A percentile compares a stretch with the other conserved stretches of the same genome.
These are phyloP conservation scores for Exophiala viscosa DNA, from an alignment of 2,329 filamentous ascomycete genomes.

Conservation along the genomic window DNA sequence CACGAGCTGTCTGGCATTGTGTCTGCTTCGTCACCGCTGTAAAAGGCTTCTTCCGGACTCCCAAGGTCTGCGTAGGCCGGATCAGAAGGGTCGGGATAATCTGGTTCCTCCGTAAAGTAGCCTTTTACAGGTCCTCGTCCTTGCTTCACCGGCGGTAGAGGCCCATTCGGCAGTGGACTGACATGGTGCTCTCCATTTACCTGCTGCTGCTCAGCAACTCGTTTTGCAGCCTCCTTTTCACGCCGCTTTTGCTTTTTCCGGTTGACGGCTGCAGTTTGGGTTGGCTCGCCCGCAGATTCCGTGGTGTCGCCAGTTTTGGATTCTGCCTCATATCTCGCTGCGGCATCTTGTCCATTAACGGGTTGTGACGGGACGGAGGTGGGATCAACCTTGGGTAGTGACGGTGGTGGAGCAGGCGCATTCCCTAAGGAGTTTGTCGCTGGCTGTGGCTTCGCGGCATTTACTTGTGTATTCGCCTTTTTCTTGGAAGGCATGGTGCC, in stretches of 20 bases:
- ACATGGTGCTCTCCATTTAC: slow-evolving; percentile 30
- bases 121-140: slow-evolving; percentile 29
- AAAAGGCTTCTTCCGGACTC: slow-evolving; percentile 54
- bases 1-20: slow-evolving; percentile 27
- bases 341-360: slow-evolving; percentile 27
- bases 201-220: slow-evolving; percentile 49
- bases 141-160: slow-evolving; percentile 23
- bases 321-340: slow-evolving; percentile 27
- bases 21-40: slow-evolving; percentile 51
- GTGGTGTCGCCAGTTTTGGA: slow-evolving; percentile 32
- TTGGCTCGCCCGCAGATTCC: slow-evolving; percentile 26
- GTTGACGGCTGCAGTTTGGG: slow-evolving; percentile 59
- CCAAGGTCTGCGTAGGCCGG: slow-evolving; percentile 39
- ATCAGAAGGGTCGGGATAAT: slow-evolving; percentile 33
- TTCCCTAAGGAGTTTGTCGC: slow-evolving; percentile 10
- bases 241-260: slow-evolving; percentile 94
- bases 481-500: slow-evolving; percentile 29
- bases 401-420: slow-evolving; percentile 14
- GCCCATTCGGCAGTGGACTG: slow-evolving; percentile 13
- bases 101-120: slow-evolving; percentile 30
- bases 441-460: slow-evolving; percentile 16
- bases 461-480: slow-evolving; percentile 20
- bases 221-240: slow-evolving; percentile 74
- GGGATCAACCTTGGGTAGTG: slow-evolving; percentile 10
- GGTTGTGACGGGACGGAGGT: slow-evolving; percentile 15